Evolutionary conservation across 2,329 filamentous ascomycete genomes (phyloP).

Genomic region (Cladosporium cucumerinum): DNA sequence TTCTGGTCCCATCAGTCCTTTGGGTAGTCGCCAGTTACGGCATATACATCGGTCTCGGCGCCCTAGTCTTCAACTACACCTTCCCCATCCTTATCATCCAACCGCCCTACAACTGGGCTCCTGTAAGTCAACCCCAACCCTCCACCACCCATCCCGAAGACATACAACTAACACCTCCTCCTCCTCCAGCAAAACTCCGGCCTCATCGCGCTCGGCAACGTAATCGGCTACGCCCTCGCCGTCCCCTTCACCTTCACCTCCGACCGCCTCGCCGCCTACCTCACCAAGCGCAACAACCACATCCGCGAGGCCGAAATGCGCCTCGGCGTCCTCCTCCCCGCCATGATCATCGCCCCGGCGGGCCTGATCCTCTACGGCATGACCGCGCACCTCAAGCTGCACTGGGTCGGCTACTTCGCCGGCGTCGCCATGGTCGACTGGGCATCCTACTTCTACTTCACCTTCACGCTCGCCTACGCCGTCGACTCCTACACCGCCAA

Average conservation of each 20-base stretch:
- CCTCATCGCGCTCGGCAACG: constrained; percentile 34
- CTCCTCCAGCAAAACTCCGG: constrained; percentile 25
- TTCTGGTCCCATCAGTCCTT: constrained; percentile 37
- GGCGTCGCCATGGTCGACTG: constrained; percentile 38
- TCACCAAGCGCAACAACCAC: constrained; percentile 28
- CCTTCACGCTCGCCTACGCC: constrained; percentile 58
- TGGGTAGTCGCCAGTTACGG: constrained; percentile 40
- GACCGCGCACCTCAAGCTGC: constrained; percentile 33
- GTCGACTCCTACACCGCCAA: constrained; percentile 58
- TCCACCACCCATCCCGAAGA: background rate
- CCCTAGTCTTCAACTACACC: constrained; percentile 40
- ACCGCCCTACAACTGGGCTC: constrained; percentile 35
- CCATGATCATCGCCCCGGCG: constrained; percentile 34
- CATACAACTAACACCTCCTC: background rate
- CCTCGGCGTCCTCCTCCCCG: constrained; percentile 35
- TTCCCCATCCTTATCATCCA: constrained; percentile 36
- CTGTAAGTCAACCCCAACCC: background rate
- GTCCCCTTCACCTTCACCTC: constrained; percentile 33
- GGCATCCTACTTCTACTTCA: constrained; percentile 36
- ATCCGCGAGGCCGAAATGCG: constrained; percentile 35
- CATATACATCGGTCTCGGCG: constrained; percentile 39
- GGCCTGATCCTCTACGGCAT: constrained; percentile 38
- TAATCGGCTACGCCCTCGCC: constrained; percentile 36
- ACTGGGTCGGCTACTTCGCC: constrained; percentile 39
- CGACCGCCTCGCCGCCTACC: constrained; percentile 32